phyloP scores from a whole-genome alignment of 2,329 filamentous ascomycete species.

The Fusarium guadeloupense region DNA sequence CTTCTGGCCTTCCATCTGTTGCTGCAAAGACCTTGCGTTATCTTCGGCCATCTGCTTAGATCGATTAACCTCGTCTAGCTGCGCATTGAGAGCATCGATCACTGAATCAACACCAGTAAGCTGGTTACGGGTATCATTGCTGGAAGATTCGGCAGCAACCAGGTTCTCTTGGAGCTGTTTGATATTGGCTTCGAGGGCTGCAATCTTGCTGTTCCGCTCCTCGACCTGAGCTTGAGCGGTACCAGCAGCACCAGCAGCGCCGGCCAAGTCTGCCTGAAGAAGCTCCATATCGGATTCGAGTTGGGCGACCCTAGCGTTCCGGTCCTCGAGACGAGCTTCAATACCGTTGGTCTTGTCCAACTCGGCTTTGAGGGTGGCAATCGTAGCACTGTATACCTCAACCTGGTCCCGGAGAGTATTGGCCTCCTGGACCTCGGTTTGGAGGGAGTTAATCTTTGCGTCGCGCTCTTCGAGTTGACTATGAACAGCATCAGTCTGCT shows the following conservation, averaged over 20 bases:
- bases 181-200: slow-evolving; percentile 52
- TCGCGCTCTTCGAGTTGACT: slow-evolving; percentile 49
- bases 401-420: slow-evolving; percentile 14
- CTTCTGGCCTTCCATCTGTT: slow-evolving; percentile 34
- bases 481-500: slow-evolving; percentile 17
- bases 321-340: slow-evolving; percentile 31
- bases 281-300: slow-evolving; percentile 49
- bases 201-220: slow-evolving; percentile 56
- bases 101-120: slow-evolving; percentile 45
- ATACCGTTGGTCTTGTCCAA: slow-evolving; percentile 25
- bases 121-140: slow-evolving; percentile 49
- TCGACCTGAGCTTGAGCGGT: slow-evolving; percentile 33
- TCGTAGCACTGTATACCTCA: slow-evolving; percentile 29
- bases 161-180: slow-evolving; percentile 41
- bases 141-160: slow-evolving; percentile 50
- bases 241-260: slow-evolving; percentile 29
- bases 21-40: slow-evolving; percentile 40
- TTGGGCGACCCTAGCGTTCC: slow-evolving; percentile 32
- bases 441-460: slow-evolving; percentile 53
- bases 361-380: slow-evolving; percentile 32
- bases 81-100: slow-evolving; percentile 41
- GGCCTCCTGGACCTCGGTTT: slow-evolving; percentile 44
- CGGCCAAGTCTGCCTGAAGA: slow-evolving; percentile 30
- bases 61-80: slow-evolving; percentile 45
- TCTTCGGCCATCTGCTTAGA: slow-evolving; percentile 44